Evolutionary conservation across 2,329 filamentous ascomycete species (phyloP).

Genomic region (Lasiodiplodia sp.): DNA sequence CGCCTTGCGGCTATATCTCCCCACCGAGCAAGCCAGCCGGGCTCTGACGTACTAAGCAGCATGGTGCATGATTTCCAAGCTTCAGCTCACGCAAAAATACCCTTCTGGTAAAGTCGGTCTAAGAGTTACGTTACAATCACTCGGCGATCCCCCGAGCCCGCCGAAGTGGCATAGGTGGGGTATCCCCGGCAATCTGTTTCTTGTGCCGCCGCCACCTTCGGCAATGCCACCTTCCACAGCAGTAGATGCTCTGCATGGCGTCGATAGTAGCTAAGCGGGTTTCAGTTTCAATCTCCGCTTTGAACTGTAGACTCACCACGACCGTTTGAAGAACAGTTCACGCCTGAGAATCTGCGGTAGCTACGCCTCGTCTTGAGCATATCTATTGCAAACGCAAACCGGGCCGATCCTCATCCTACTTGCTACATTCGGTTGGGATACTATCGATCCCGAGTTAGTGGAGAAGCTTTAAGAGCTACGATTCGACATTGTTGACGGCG

Average conservation of each 20-base stretch:
- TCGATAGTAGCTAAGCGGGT: neutral
- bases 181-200: neutral
- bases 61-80: neutral
- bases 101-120: neutral
- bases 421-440: no score
- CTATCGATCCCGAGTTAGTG: no score
- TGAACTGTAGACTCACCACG: neutral
- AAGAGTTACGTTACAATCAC: neutral
- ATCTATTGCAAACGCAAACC: no score
- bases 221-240: neutral
- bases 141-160: neutral
- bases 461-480: no score
- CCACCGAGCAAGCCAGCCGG: neutral
- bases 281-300: neutral
- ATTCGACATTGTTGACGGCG: no score
- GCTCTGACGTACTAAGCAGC: neutral
- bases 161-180: constrained; percentile 16
- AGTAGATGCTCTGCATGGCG: neutral
- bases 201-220: constrained; percentile 3
- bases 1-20: neutral
- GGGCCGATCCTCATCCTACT: no score
- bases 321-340: no score
- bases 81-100: neutral
- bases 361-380: neutral
- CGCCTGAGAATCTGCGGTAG: neutral